Evolutionary conservation across 2,329 filamentous ascomycete genomes (phyloP), one percentile per base, ranked within the genome.

Genomic region (Pseudocercospora fuligena): DNA sequence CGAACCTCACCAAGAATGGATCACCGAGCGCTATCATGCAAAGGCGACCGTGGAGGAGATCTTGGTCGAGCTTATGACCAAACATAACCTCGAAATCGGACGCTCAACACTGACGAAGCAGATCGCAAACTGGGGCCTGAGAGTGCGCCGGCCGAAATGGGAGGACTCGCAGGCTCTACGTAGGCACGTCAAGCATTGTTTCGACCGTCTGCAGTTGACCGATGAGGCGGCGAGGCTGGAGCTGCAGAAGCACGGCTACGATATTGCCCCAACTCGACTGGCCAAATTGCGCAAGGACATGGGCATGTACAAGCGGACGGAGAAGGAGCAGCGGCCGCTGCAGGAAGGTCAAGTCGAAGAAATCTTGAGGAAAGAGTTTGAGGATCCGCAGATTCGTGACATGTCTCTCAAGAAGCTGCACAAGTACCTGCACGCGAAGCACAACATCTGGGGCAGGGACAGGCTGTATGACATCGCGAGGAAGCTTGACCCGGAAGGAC

Each of bases 201-300:
- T 66, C 56, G 60, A 66, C 40, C 33, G 47, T 3, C 27, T 61
- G 21, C 43, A 49, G 19, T 49, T 60, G 54, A 66, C 64, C 16
- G 64, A 66, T 49, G 60, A 66, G 33, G 61, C 61, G 21, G 53
- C 64, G 9, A 36, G 31, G 4, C 9, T 27, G 21, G 40, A 63
- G 43, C 54, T 61, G 25, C 33, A 21, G 19, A 49, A 59, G 19
- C 60, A 66, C 9, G 64, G 64, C 23, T 29, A 59, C 40, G 60
- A 66, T 25, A 29, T 66, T 16, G 54, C 31, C 5, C 25, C 54
- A 2, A 33, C 21, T 16, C 64, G 64, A 12, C 53, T 66, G 11
- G 40, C 27, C 27, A 66, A 61, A 27, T 36, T 63, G 54, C 60
- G 64, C 53, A 66, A 66, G 46, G 54, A 66, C n/a, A 66, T 66